phyloP scores from a whole-genome alignment of 1,284 basidiomycete genomes.

The Exobasidium rhododendri region DNA sequence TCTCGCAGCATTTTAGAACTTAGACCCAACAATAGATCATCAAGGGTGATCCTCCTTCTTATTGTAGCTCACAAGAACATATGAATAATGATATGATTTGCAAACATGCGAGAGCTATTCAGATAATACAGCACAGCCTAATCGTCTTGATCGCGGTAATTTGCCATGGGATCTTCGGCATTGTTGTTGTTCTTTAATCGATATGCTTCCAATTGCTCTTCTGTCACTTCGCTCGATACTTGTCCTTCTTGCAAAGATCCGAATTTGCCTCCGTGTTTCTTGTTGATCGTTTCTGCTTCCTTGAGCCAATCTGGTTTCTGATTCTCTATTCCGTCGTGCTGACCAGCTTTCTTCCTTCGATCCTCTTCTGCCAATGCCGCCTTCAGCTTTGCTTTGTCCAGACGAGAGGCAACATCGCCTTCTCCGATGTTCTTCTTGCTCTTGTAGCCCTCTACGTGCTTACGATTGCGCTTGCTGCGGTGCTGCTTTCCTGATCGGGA shows the following conservation, averaged over 20 bases:
- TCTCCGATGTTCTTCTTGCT: constrained; percentile 17
- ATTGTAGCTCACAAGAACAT: no score
- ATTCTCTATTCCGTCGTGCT: constrained; percentile 10
- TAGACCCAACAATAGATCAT: no score
- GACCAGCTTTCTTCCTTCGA: background rate
- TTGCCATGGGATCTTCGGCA: constrained; percentile 82
- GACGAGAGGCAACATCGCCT: constrained; percentile 21
- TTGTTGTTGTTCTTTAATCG: constrained; percentile 65
- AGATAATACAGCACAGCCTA: no score
- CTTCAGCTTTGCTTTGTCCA: constrained; percentile 24
- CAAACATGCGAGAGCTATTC: no score
- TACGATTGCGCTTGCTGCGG: constrained; percentile 5
- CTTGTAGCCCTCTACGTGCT: constrained; percentile 11
- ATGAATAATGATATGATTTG: no score
- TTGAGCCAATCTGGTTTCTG: constrained; percentile 36
- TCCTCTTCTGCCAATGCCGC: constrained; percentile 14
- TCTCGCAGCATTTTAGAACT: background rate
- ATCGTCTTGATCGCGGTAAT: constrained; percentile 69
- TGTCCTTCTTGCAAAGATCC: constrained; percentile 28
- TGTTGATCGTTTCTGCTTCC: constrained; percentile 30
- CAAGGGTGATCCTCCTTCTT: no score
- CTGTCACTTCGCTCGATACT: constrained; percentile 70
- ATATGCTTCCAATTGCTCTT: constrained; percentile 89
- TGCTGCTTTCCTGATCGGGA: background rate
- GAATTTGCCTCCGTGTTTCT: background rate